Evolutionary conservation across 192 early-diverging fungal species (phyloP).

Genomic region (Dispira simplex): DNA sequence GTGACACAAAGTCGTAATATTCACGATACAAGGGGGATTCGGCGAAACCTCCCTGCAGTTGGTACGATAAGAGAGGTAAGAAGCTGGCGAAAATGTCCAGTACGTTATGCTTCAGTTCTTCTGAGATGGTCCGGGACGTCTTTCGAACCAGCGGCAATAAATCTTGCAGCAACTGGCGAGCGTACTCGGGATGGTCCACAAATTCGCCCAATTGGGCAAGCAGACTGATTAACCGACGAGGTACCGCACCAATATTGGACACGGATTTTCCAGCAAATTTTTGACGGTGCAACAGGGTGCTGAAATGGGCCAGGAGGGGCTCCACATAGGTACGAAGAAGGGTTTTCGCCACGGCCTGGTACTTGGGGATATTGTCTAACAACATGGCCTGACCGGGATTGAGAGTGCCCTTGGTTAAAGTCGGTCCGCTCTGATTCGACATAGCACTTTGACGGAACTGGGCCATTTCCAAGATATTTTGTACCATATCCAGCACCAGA

Average conservation of each 20-base stretch:
- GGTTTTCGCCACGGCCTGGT: slow-evolving; percentile 19
- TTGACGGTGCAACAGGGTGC: slow-evolving; percentile 10
- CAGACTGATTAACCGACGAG: slow-evolving; percentile 61
- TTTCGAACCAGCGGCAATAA: slow-evolving; percentile 71
- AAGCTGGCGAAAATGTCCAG: slow-evolving; percentile 65
- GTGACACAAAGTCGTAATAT: slow-evolving; percentile 50
- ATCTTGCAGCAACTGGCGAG: slow-evolving; percentile 56
- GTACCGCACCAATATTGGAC: slow-evolving; percentile 11
- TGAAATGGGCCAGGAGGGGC: slow-evolving; percentile 26
- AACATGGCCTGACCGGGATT: not conserved
- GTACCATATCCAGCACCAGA: slow-evolving; percentile 57
- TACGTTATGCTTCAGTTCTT: slow-evolving; percentile 72
- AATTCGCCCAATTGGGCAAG: slow-evolving; percentile 60
- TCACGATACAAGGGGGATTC: slow-evolving; percentile 21
- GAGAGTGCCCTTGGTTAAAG: not conserved
- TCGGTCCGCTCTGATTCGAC: not conserved
- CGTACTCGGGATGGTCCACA: slow-evolving; percentile 46
- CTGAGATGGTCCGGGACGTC: slow-evolving; percentile 48
- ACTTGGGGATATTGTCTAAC: not conserved
- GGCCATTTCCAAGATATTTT: slow-evolving; percentile 44
- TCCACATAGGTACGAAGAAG: slow-evolving; percentile 42
- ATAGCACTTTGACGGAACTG: slow-evolving; percentile 5
- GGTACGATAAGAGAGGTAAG: slow-evolving; percentile 46
- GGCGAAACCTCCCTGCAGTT: slow-evolving; percentile 19
- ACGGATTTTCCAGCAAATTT: not conserved